These are phyloP conservation scores for Fraxinus latifolia DNA, from an alignment of 305 asterid genomes.

Conservation along the genomic window DNA sequence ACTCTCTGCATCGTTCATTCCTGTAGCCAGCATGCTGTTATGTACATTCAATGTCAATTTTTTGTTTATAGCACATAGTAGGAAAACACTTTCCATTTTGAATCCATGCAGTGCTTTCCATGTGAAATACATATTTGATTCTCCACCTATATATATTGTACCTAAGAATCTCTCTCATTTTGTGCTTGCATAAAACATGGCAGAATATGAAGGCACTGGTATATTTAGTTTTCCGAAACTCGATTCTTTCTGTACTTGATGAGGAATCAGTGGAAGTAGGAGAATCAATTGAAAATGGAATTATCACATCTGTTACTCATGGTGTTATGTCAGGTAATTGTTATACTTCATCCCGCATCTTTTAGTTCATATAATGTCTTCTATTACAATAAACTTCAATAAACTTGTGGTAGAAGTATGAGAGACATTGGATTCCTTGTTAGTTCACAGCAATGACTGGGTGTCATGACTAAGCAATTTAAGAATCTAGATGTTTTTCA, in stretches of 20 bases:
- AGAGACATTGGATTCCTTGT: background rate
- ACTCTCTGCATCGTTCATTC: background rate
- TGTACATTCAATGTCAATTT: background rate
- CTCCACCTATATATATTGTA: background rate
- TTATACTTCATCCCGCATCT: background rate
- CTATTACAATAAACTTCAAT: background rate
- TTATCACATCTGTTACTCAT: slow-evolving; percentile 72
- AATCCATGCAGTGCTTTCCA: background rate
- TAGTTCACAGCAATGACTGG: background rate
- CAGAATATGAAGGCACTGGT: slow-evolving; percentile 80
- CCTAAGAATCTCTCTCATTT: background rate
- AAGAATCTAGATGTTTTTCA: background rate
- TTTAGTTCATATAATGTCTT: background rate
- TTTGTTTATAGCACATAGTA: background rate
- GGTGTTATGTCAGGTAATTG: slow-evolving; percentile 71
- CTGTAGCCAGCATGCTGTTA: background rate
- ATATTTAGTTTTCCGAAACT: slow-evolving; percentile 68
- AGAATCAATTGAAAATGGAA: slow-evolving; percentile 48
- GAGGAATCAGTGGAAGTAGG: slow-evolving; percentile 42
- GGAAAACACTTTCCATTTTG: background rate
- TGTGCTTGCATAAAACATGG: slow-evolving; percentile 23
- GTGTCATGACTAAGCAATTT: background rate
- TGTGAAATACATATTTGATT: background rate
- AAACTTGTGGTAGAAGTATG: background rate
- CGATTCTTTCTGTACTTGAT: slow-evolving; percentile 53